phyloP scores from a whole-genome alignment of 2,329 filamentous ascomycete genomes.

The Cladosporium sphaerospermum region DNA sequence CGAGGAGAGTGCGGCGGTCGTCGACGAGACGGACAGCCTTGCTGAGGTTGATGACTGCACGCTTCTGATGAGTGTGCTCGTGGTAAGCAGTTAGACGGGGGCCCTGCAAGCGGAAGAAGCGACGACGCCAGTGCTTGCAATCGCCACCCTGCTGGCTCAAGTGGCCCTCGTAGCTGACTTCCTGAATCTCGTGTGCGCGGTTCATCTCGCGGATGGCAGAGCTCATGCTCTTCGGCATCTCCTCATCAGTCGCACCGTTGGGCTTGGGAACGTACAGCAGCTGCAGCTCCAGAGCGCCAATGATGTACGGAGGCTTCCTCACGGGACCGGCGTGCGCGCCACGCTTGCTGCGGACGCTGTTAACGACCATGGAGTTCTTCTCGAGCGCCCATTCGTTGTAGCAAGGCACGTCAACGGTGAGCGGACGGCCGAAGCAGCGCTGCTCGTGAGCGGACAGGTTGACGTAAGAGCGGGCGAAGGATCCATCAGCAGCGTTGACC shows the following conservation, averaged over 20 bases:
- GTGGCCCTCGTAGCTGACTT: conserved; percentile 72
- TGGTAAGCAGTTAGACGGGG: conserved; percentile 93
- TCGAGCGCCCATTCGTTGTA: conserved; percentile 99
- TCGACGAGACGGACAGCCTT: conserved; percentile 93
- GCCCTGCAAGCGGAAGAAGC: conserved; percentile 91
- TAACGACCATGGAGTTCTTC: conserved; percentile 63
- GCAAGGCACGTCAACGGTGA: conserved; percentile 81
- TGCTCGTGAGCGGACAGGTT: conserved; percentile 89
- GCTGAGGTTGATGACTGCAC: conserved; percentile 91
- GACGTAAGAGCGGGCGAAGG: conserved; percentile 89
- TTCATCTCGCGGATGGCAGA: conserved; percentile 89
- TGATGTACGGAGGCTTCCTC: conserved; percentile 82
- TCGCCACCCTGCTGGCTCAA: conserved; percentile 96
- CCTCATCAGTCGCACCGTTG: conserved; percentile 77
- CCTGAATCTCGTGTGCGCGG: conserved; percentile 75
- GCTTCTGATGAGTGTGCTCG: conserved; percentile 88
- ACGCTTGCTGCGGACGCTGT: conserved; percentile 86
- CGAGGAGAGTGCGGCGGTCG: conserved; percentile 74
- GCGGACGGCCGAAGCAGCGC: conserved; percentile 79
- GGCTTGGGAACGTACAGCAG: conserved; percentile 91
- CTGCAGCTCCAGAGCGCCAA: conserved; percentile 91
- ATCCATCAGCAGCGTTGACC: conserved; percentile 79
- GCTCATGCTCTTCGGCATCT: conserved; percentile 99
- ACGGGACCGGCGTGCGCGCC: conserved; percentile 52
- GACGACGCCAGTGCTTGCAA: conserved; percentile 97